Evolutionary conservation across 352 stramenopile genomes (phyloP).

Genomic region (Elongisporangium senticosum): DNA sequence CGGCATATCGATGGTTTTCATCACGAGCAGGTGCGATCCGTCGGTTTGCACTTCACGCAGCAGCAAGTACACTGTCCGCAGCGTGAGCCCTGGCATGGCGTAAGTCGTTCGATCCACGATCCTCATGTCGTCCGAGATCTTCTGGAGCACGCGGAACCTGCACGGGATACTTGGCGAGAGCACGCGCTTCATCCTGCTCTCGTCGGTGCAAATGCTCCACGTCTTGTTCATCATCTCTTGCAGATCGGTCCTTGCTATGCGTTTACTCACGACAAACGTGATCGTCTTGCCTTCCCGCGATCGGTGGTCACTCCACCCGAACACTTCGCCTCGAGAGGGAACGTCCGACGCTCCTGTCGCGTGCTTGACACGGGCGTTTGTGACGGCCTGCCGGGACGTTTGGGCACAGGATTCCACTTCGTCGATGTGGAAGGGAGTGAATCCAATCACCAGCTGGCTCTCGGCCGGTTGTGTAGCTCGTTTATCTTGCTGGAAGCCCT

Average conservation of each 20-base stretch:
- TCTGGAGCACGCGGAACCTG: constrained; percentile 19
- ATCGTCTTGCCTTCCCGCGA: constrained; percentile 29
- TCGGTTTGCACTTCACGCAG: constrained; percentile 21
- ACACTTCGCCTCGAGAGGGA: constrained; percentile 26
- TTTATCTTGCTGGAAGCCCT: constrained; percentile 22
- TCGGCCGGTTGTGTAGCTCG: constrained; percentile 4
- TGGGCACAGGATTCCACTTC: constrained; percentile 20
- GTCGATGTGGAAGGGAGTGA: constrained; percentile 30
- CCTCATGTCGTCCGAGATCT: constrained; percentile 18
- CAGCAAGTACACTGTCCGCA: constrained; percentile 50
- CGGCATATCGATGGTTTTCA: constrained; percentile 59
- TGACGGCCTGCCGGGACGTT: constrained; percentile 26
- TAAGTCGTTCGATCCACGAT: constrained; percentile 21
- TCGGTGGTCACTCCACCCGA: constrained; percentile 48
- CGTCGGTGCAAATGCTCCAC: constrained; percentile 22
- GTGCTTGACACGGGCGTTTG: constrained; percentile 24
- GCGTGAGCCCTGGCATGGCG: constrained; percentile 2
- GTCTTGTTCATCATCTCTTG: constrained; percentile 12
- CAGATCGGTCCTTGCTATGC: background rate
- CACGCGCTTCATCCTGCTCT: constrained; percentile 11
- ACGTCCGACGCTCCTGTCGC: constrained; percentile 15
- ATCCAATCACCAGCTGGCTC: constrained; percentile 16
- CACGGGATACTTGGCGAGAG: constrained; percentile 13
- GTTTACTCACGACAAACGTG: constrained; percentile 24
- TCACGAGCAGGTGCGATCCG: constrained; percentile 29